Percentiles rank a stretch among this genome's conserved stretches.
Conservation (phyloP, 352 stramenopile species). For the Phytophthora fragariaefolia region DNA sequence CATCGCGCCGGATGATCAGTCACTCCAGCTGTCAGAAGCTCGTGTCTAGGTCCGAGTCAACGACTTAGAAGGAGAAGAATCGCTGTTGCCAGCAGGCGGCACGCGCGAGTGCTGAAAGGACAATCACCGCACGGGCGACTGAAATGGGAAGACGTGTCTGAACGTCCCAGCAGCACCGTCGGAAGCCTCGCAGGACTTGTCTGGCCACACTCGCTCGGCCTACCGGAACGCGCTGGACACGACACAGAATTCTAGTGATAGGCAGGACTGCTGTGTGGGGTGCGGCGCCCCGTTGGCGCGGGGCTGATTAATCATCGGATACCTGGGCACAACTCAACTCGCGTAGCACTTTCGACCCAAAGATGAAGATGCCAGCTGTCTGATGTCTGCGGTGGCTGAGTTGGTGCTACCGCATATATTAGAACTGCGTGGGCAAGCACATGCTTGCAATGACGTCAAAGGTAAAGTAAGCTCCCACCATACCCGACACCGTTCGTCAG, state of each 20-base stretch:
- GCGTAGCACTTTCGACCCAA: background rate
- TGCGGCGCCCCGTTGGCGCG: background rate
- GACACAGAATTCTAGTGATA: conserved; percentile 28
- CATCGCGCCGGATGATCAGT: background rate
- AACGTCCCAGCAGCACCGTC: conserved; percentile 10
- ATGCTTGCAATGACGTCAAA: background rate
- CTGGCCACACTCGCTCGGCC: conserved; percentile 16
- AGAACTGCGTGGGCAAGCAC: background rate
- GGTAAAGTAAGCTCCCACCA: background rate
- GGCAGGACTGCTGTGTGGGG: conserved; percentile 6
- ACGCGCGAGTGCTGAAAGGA: background rate
- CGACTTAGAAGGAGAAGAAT: conserved; percentile 6
- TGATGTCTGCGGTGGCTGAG: background rate
- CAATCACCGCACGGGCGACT: conserved; percentile 2
- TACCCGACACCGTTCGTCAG: too few species aligned
- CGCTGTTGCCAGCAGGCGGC: conserved; percentile 21
- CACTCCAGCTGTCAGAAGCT: conserved; percentile 19
- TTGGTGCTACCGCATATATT: too few species aligned
- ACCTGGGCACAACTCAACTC: background rate
- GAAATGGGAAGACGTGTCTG: conserved; percentile 19
- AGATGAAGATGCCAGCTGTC: background rate
- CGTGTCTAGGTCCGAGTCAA: background rate
- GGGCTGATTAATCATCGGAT: background rate
- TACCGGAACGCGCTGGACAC: background rate
- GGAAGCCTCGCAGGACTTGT: conserved; percentile 14